phyloP scores from a whole-genome alignment of 805 yeast species.

The Kodamaea fukazawae region DNA sequence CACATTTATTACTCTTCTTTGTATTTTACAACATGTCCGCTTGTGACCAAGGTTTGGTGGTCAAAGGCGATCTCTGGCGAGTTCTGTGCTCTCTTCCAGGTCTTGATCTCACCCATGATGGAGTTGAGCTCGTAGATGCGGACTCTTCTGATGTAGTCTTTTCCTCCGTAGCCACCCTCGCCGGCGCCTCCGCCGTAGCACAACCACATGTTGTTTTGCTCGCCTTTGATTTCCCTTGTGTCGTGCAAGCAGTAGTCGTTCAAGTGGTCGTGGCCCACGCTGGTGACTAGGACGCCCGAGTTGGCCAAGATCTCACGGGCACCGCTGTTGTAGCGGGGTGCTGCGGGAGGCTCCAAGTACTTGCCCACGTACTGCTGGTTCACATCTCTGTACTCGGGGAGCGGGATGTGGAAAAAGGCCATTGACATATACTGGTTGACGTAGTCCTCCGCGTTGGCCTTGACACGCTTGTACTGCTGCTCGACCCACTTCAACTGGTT shows the following conservation, averaged over 20 bases:
- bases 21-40: conserved; percentile 39
- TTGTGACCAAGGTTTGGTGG: conserved; percentile 46
- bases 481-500: conserved; percentile 61
- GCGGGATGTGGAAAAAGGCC: conserved; percentile 94
- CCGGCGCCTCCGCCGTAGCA: conserved; percentile 95
- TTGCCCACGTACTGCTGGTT: conserved; percentile 55
- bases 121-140: conserved; percentile 69
- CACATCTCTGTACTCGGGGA: conserved; percentile 72
- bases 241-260: conserved; percentile 84
- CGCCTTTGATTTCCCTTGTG: conserved; percentile 25
- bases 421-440: conserved; percentile 51
- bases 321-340: conserved; percentile 69
- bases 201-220: conserved; percentile 58
- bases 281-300: conserved; percentile 69
- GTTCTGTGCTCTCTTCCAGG: conserved; percentile 75
- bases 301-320: conserved; percentile 56
- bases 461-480: conserved; percentile 16
- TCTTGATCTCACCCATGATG: conserved; percentile 42
- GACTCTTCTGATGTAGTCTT: conserved; percentile 77
- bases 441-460: conserved; percentile 23
- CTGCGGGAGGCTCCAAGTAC: conserved; percentile 70
- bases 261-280: conserved; percentile 95
- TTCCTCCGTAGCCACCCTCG: conserved; percentile 96
- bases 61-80: conserved; percentile 50
- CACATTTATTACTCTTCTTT: no score